These are phyloP conservation scores for Pisolithus albus DNA, from an alignment of 768 basidiomycete species.

Conservation along the genomic window DNA sequence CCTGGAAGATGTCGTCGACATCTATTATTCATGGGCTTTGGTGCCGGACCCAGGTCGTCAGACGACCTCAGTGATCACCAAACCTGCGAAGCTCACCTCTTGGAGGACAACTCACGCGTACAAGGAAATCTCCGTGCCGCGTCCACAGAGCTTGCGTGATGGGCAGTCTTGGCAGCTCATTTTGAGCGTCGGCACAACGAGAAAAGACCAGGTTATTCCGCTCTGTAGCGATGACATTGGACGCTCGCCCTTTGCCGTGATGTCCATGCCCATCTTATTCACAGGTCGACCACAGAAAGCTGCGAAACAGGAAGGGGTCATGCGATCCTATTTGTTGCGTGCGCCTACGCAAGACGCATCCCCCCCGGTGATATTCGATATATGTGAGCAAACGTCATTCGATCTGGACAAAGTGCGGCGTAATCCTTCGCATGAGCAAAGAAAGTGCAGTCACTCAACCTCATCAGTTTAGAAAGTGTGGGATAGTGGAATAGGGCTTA, in stretches of 20 bases:
- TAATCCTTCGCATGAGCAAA: not conserved
- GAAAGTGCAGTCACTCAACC: slow-evolving; percentile 1
- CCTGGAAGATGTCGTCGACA: slow-evolving; percentile 46
- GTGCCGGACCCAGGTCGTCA: slow-evolving; percentile 13
- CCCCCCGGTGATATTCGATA: slow-evolving; percentile 30
- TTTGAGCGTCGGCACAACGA: slow-evolving; percentile 36
- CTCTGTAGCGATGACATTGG: slow-evolving; percentile 41
- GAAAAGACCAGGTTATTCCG: slow-evolving; percentile 30
- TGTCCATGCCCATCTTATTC: slow-evolving; percentile 59
- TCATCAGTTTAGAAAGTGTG: slow-evolving; percentile 74
- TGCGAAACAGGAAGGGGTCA: slow-evolving; percentile 63
- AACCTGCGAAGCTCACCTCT: slow-evolving; percentile 61
- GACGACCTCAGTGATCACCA: slow-evolving; percentile 27
- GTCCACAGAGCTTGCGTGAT: slow-evolving; percentile 45
- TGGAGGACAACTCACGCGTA: slow-evolving; percentile 66
- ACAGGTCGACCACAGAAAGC: slow-evolving; percentile 28
- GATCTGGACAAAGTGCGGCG: slow-evolving; percentile 82
- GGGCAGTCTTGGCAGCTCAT: slow-evolving; percentile 64
- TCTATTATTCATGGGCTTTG: slow-evolving; percentile 63
- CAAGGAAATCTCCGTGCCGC: slow-evolving; percentile 63
- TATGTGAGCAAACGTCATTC: slow-evolving; percentile 81
- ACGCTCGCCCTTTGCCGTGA: slow-evolving; percentile 47
- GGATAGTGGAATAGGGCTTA: slow-evolving; percentile 87
- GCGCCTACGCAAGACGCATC: slow-evolving; percentile 12
- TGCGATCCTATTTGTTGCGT: slow-evolving; percentile 44